Evolutionary conservation across 306 rosid genomes (phyloP).

Genomic region (Hippophae tibetana): DNA sequence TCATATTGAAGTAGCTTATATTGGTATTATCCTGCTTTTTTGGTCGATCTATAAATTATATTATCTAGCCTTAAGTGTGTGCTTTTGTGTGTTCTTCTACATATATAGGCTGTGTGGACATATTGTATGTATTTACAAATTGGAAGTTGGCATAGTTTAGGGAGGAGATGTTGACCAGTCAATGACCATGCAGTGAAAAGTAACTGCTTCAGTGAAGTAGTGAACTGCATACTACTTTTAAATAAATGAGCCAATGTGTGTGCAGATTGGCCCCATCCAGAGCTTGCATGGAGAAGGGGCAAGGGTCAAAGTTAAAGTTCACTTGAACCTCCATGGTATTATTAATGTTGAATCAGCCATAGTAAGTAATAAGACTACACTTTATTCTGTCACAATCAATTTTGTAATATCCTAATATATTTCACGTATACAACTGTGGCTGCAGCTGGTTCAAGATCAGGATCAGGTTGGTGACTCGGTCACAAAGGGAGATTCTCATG

Average conservation of each 20-base stretch:
- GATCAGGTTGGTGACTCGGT: conserved; percentile 29
- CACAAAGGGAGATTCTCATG: conserved; percentile 23
- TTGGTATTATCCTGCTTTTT: no score
- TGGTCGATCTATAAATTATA: no score
- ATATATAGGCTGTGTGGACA: no score
- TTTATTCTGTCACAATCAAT: conserved; percentile 7
- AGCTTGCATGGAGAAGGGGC: conserved; percentile 42
- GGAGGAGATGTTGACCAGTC: no score
- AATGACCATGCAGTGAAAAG: no score
- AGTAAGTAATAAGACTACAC: conserved; percentile 41
- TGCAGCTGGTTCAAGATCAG: conserved; percentile 50
- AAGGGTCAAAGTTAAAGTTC: conserved; percentile 69
- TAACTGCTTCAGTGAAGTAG: no score
- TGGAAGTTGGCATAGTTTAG: no score
- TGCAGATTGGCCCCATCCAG: conserved; percentile 84
- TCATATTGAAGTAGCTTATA: no score
- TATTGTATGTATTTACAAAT: no score
- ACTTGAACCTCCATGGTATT: conserved; percentile 73
- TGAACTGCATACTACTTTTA: neutral
- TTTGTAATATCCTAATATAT: conserved; percentile 18
- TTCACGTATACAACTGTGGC: conserved; percentile 16
- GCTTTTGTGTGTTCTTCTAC: no score
- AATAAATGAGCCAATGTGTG: neutral
- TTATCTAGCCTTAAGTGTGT: no score
- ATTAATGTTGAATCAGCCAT: conserved; percentile 69